Percentiles rank a stretch among this genome's conserved stretches.
phyloP scores from a whole-genome alignment of 805 yeast genomes.

The Phaffomyces opuntiae region DNA sequence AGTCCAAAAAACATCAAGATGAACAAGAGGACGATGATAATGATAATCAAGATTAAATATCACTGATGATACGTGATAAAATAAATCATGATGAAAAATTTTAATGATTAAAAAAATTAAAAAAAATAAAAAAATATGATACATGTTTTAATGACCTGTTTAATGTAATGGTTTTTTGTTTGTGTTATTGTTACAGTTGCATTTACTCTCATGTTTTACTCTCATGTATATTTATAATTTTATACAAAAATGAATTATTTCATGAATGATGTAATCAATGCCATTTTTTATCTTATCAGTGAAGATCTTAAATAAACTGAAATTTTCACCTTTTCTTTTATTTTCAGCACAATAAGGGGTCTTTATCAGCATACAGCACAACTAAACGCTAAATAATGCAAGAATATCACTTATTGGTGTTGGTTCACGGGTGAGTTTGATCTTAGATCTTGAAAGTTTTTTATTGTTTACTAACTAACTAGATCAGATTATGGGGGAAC shows the following conservation, averaged over 20 bases:
- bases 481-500: slow-evolving; percentile 71
- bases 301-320: too few species aligned
- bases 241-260: too few species aligned
- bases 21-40: slow-evolving; percentile 2
- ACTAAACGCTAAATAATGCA: background rate
- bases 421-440: slow-evolving; percentile 11
- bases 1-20: slow-evolving; percentile 2
- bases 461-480: background rate
- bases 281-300: too few species aligned
- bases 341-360: background rate
- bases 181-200: background rate
- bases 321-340: background rate
- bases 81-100: background rate
- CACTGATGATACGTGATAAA: background rate
- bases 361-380: too few species aligned
- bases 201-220: background rate
- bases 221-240: background rate
- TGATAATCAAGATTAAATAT: background rate
- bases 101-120: background rate
- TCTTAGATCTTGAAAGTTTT: too few species aligned
- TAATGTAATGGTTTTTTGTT: background rate
- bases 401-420: slow-evolving; percentile 8
- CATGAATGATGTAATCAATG: background rate
- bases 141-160: too few species aligned
- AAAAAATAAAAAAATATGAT: background rate